Conservation (phyloP, 176 grass and related monocot genomes). For the Zea mays region Zm-B73-REFERENCE-NAM-5.0 NC_050101.1:143311001-143311500, state of each 20-base stretch:
- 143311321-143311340: neutral
- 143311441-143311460: neutral
- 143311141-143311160: slow-evolving; percentile 34
- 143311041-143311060: neutral
- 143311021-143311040: neutral
- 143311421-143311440: slow-evolving; percentile 13
- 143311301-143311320: neutral
- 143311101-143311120: slow-evolving; percentile 9
- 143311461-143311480: neutral
- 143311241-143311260: neutral
- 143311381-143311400: slow-evolving; percentile 10
- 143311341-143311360: neutral
- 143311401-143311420: neutral
- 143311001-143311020: neutral
- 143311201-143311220: slow-evolving; percentile 26
- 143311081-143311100: neutral
- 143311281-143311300: slow-evolving; percentile 34
- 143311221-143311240: slow-evolving; percentile 2
- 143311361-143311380: slow-evolving; percentile 34
- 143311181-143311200: neutral
- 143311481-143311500: slow-evolving; percentile 20
- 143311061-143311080: neutral
- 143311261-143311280: slow-evolving; percentile 28
- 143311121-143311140: slow-evolving; percentile 1
- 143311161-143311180: neutral